phyloP scores from a whole-genome alignment of 2,329 filamentous ascomycete genomes.

The Periconia sp. region DNA sequence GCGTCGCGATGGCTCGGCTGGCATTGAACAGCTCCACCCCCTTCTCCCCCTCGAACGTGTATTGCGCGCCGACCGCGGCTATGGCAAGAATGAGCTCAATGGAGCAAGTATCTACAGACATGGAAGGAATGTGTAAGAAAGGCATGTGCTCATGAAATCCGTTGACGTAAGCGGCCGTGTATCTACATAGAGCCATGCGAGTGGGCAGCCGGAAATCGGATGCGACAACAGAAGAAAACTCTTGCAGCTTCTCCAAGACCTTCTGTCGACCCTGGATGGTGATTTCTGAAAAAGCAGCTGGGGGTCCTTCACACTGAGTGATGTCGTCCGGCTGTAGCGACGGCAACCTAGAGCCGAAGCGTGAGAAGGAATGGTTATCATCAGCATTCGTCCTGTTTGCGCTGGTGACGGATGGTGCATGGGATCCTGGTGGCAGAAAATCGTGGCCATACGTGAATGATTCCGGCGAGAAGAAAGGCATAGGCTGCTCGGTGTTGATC shows the following conservation, averaged over 20 bases:
- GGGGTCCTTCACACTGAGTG: conserved; percentile 6
- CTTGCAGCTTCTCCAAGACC: conserved; percentile 61
- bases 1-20: conserved; percentile 56
- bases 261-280: conserved; percentile 37
- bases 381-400: conserved; percentile 21
- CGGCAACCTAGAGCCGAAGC: conserved; percentile 43
- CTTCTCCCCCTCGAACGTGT: conserved; percentile 55
- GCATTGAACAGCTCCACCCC: conserved; percentile 61
- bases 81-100: conserved; percentile 70
- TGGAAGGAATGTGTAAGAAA: conserved; percentile 68
- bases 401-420: conserved; percentile 8
- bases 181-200: conserved; percentile 67
- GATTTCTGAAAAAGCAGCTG: conserved; percentile 35
- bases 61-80: conserved; percentile 67
- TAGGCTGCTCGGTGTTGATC: conserved; percentile 45
- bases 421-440: conserved; percentile 13
- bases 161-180: conserved; percentile 69
- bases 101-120: conserved; percentile 64
- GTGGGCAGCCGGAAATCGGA: conserved; percentile 69
- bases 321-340: conserved; percentile 44
- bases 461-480: conserved; percentile 47
- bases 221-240: conserved; percentile 63
- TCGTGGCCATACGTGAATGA: conserved; percentile 37
- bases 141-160: conserved; percentile 65
- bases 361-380: conserved; percentile 36